phyloP scores from a whole-genome alignment of 1,284 basidiomycete genomes.

The Puccinia polysora region DNA sequence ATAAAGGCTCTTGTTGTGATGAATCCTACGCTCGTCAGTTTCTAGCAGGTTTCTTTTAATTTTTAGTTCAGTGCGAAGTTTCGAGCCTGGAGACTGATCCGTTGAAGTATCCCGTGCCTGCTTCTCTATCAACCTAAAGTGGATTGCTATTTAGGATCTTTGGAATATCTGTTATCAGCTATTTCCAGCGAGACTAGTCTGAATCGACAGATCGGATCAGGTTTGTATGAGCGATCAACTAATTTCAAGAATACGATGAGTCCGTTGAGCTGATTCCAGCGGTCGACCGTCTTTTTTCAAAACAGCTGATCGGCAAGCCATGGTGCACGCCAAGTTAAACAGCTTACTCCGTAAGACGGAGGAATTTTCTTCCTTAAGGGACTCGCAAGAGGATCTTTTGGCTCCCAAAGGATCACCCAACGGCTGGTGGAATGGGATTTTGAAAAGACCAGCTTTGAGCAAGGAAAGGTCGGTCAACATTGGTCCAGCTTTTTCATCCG shows the following conservation, averaged over 20 bases:
- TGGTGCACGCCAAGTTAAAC: constrained; percentile 16
- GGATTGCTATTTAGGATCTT: constrained; percentile 29
- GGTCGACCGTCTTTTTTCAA: background rate
- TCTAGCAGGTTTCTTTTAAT: background rate
- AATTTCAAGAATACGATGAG: background rate
- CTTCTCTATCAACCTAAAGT: constrained; percentile 5
- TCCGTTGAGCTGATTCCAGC: background rate
- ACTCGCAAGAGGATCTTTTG: background rate
- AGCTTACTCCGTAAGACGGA: constrained; percentile 2
- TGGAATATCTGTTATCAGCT: constrained; percentile 33
- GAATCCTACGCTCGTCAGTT: constrained; percentile 19
- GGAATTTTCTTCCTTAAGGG: constrained; percentile 10
- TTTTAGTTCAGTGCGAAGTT: background rate
- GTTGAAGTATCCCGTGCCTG: background rate
- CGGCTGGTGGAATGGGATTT: constrained; percentile 21
- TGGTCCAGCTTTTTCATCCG: background rate
- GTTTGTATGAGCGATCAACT: constrained; percentile 1
- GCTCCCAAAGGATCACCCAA: background rate
- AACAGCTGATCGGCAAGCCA: constrained; percentile 18
- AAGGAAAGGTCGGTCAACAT: background rate
- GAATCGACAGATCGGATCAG: constrained; percentile 22
- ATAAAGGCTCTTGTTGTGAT: constrained; percentile 32
- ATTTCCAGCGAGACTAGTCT: constrained; percentile 5
- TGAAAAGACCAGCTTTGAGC: background rate
- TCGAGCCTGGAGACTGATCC: background rate